Evolutionary conservation across 176 grass and related monocot genomes (phyloP).

Genomic region (Avena atlantica): DNA sequence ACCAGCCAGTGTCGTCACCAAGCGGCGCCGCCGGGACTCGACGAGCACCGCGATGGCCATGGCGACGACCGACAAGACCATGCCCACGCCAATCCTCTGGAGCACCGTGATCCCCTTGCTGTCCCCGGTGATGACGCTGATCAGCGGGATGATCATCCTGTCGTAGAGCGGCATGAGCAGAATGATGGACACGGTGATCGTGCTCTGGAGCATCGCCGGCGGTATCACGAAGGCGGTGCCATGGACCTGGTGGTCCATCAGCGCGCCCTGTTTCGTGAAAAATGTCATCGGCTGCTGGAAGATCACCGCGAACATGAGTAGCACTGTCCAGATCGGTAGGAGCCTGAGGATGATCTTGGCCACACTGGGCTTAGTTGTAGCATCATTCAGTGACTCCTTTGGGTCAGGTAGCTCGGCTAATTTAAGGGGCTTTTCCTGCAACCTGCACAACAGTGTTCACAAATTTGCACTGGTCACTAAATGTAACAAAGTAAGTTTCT

Average conservation of each 20-base stretch:
- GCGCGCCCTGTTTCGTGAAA: conserved; percentile 90
- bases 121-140: conserved; percentile 45
- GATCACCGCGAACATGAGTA: conserved; percentile 90
- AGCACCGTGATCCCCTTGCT: conserved; percentile 74
- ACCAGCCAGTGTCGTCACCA: neutral
- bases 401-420: conserved; percentile 4
- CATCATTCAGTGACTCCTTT: neutral
- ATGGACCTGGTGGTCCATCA: conserved; percentile 77
- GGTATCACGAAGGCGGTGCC: conserved; percentile 59
- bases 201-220: conserved; percentile 94
- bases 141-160: conserved; percentile 59
- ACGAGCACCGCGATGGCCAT: conserved; percentile 68
- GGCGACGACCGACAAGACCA: conserved; percentile 72
- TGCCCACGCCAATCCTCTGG: conserved; percentile 86
- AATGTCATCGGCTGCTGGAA: conserved; percentile 93
- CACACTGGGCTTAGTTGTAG: conserved; percentile 37
- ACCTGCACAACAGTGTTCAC: conserved; percentile 40
- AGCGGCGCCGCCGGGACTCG: conserved; percentile 54
- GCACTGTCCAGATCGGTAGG: conserved; percentile 73
- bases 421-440: conserved; percentile 65
- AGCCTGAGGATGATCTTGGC: conserved; percentile 60
- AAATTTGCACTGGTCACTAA: neutral
- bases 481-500: neutral
- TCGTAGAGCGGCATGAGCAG: conserved; percentile 88
- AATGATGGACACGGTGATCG: conserved; percentile 82